Percentiles rank a stretch among this genome's conserved stretches.
These are phyloP conservation scores for Calophaca sinica DNA, from an alignment of 306 rosid species.

Conservation along the genomic window DNA sequence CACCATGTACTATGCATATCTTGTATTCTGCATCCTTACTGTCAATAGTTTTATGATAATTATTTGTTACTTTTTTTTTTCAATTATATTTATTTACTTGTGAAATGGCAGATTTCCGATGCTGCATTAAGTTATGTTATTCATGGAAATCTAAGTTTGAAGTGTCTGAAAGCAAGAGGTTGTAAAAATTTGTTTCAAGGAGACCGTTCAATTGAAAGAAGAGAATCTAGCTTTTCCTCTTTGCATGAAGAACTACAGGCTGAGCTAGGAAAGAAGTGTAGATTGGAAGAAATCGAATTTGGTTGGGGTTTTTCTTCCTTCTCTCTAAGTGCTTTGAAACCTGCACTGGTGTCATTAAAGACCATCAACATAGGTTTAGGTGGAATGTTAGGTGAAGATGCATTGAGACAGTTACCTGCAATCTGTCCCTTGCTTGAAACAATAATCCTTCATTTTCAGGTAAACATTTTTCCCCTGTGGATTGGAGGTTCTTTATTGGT, in stretches of 20 bases:
- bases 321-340: slow-evolving; percentile 69
- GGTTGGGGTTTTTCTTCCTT: slow-evolving; percentile 85
- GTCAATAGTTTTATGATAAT: slow-evolving; percentile 26
- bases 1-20: slow-evolving; percentile 17
- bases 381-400: slow-evolving; percentile 71
- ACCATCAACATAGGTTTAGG: slow-evolving; percentile 72
- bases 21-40: slow-evolving; percentile 7
- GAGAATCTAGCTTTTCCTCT: slow-evolving; percentile 48
- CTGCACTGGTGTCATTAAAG: slow-evolving; percentile 65
- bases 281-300: slow-evolving; percentile 70
- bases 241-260: slow-evolving; percentile 50
- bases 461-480: slow-evolving; percentile 39
- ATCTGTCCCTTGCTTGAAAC: slow-evolving; percentile 71
- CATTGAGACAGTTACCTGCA: slow-evolving; percentile 57
- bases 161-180: slow-evolving; percentile 67
- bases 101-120: slow-evolving; percentile 67
- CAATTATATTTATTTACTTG: slow-evolving; percentile 21
- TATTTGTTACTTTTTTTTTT: slow-evolving; percentile 26
- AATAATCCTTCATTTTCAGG: slow-evolving; percentile 77
- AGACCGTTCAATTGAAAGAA: slow-evolving; percentile 42
- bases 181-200: slow-evolving; percentile 65
- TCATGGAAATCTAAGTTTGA: slow-evolving; percentile 58
- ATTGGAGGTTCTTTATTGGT: slow-evolving; percentile 42
- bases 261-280: slow-evolving; percentile 59
- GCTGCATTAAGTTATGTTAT: slow-evolving; percentile 65